Conservation (phyloP, 2,329 filamentous ascomycete genomes). For the Dothistroma pini region DNA sequence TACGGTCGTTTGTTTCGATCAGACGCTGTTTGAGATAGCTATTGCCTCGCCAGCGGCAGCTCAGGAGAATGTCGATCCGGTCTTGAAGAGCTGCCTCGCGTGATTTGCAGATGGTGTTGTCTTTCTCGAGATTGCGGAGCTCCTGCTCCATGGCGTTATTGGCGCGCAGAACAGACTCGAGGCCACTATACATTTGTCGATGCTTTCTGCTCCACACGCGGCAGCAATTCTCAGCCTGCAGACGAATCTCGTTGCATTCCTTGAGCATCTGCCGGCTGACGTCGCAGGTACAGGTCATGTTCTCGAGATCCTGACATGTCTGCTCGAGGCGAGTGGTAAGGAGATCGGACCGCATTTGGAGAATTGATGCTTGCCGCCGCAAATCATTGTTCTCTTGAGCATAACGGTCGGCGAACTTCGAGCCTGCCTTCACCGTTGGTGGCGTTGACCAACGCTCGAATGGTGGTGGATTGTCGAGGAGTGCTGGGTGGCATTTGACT, state of each 20-base stretch:
- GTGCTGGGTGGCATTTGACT: conserved; percentile 4
- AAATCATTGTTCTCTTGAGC: not conserved
- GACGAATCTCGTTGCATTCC: not conserved
- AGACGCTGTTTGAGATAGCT: not conserved
- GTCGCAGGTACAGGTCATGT: not conserved
- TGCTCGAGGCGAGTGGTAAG: not conserved
- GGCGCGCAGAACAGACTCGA: not conserved
- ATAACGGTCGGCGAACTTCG: not conserved
- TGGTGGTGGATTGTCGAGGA: conserved; percentile 6
- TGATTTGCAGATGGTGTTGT: not conserved
- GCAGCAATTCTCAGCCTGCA: not conserved
- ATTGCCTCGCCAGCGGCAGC: not conserved
- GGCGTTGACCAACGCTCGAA: conserved; percentile 6
- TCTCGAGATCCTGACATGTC: not conserved
- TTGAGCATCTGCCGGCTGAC: not conserved
- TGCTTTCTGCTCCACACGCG: not conserved
- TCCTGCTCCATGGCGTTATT: not conserved
- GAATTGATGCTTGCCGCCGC: not conserved
- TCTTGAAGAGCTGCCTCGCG: not conserved
- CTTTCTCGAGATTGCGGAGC: not conserved
- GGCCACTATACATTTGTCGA: no score
- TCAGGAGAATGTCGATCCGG: not conserved
- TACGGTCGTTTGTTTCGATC: not conserved
- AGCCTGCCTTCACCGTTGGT: not conserved
- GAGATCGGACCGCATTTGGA: not conserved